A percentile compares a stretch with the other conserved stretches of the same genome.
phyloP scores from a whole-genome alignment of 179 eudicot species.

The Patellifolia procumbens region DNA sequence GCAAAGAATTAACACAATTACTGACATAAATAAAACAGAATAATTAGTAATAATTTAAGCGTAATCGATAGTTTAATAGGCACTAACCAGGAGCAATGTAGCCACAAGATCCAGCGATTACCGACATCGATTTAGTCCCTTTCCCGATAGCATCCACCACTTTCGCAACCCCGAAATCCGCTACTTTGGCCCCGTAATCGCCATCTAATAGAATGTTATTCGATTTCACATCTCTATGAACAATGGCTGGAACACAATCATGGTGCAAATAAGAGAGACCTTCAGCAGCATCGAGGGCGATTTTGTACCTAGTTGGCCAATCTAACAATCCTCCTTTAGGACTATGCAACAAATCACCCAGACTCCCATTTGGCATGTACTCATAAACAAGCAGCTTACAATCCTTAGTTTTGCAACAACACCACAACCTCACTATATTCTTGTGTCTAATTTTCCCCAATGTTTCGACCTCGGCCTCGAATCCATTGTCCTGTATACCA shows the following conservation, averaged over 20 bases:
- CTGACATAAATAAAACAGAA: too few species aligned
- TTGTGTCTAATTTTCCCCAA: conserved; percentile 84
- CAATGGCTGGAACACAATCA: conserved; percentile 83
- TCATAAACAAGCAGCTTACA: conserved; percentile 78
- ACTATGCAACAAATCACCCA: conserved; percentile 78
- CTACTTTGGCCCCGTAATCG: conserved; percentile 72
- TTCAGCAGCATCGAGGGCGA: conserved; percentile 78
- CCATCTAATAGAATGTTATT: conserved; percentile 76
- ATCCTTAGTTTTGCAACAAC: conserved; percentile 65
- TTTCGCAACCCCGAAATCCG: conserved; percentile 88
- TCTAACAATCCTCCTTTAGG: conserved; percentile 65
- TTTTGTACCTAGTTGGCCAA: conserved; percentile 66
- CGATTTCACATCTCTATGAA: conserved; percentile 79
- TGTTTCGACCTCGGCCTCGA: conserved; percentile 84
- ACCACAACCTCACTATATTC: conserved; percentile 87
- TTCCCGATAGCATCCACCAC: conserved; percentile 58
- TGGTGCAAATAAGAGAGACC: conserved; percentile 86
- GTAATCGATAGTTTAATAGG: background rate
- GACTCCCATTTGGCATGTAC: conserved; percentile 86
- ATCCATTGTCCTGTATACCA: conserved; percentile 45
- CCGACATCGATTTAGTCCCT: conserved; percentile 74
- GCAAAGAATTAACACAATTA: background rate
- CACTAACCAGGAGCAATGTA: conserved; percentile 89
- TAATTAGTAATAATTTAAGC: too few species aligned
- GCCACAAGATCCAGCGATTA: conserved; percentile 88